Conservation (phyloP, 2,329 filamentous ascomycete species). For the Daldinia eschscholtzii region DNA sequence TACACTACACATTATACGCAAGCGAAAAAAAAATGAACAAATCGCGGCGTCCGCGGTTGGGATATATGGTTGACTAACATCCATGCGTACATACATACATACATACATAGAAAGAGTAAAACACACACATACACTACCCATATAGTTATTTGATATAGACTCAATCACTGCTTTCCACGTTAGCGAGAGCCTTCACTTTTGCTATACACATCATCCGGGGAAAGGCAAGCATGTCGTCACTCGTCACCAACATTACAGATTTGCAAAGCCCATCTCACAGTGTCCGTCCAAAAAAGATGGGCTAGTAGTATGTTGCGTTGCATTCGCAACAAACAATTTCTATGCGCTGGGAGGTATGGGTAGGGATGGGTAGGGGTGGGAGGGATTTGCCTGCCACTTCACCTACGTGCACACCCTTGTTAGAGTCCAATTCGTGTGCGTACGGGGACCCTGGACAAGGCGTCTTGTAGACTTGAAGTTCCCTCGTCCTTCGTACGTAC, state of each 20-base stretch:
- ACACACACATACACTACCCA: constrained; percentile 7
- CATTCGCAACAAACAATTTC: constrained; percentile 22
- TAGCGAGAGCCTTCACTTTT: constrained; percentile 28
- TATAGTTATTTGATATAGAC: constrained; percentile 15
- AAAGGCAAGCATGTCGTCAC: constrained; percentile 38
- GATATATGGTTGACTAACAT: constrained; percentile 29
- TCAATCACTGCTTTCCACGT: constrained; percentile 43
- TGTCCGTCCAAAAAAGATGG: constrained; percentile 27
- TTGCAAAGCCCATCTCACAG: constrained; percentile 17
- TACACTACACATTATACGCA: constrained; percentile 10
- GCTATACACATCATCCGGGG: constrained; percentile 30
- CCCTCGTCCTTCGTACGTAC: constrained; percentile 13
- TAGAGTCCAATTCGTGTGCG: constrained; percentile 32
- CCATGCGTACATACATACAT: constrained; percentile 5
- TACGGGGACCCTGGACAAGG: constrained; percentile 8
- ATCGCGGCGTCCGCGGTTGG: constrained; percentile 40
- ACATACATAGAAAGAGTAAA: background rate
- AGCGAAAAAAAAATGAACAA: background rate
- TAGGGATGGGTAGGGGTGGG: constrained; percentile 17
- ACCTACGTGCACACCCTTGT: constrained; percentile 22
- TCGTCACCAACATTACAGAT: constrained; percentile 26
- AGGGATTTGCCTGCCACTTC: constrained; percentile 25
- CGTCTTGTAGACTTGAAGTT: background rate
- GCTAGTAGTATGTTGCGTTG: constrained; percentile 31
- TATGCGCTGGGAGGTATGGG: constrained; percentile 29